Base-by-base conservation (phyloP, 176 grass and related monocot species). In the Echinochloa phyllopogon region DNA sequence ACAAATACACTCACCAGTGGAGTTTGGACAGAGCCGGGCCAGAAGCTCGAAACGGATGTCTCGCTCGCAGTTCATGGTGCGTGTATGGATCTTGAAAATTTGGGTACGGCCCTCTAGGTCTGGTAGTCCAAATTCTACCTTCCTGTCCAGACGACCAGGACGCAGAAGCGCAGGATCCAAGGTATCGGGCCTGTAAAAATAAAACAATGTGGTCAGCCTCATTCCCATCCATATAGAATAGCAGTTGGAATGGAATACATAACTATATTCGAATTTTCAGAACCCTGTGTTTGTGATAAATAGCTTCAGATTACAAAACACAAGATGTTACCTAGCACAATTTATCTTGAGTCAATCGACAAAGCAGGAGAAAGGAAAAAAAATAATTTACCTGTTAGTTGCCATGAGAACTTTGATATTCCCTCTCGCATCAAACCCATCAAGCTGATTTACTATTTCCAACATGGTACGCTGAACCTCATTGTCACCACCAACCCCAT, bases 371-470 rank as follows among this genome's bases (percentile, higher is more conserved):
- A 51, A 74, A 18, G 40, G 18, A 67, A 50, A 56, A 81, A 41
- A 41, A 62, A 65, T 88, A 33, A 33, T 33, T 33, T 33, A 97
- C 95, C 95, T 98, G 23, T 98, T 98, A 9, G 95, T 98, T 40
- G 95, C 95, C 95, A 98, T 98, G 60, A 98, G 93, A 91, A 98
- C 95, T 71, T 98, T 98, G 71, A 98, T 98, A 43, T 98, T 98
- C 51, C 95, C 95, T 78, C 95, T 86, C 41, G 95, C 91, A 84
- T 98, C 95, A 88, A 98, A 98, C 29, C 95, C 93, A 69, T 98
- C 95, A 72, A 98, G 93, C 41, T 98, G 95, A 69, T 98, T 98
- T 10, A 98, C 95, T 37, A 98, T 98, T 91, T 98, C 95, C 51
- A 98, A 88, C 95, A 98, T 98, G 12, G 91, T 98, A 37, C 95